Evolutionary conservation across 2,329 filamentous ascomycete species (phyloP), one percentile per base, ranked within the genome.

Genomic region (Colletotrichum brevisporum): DNA sequence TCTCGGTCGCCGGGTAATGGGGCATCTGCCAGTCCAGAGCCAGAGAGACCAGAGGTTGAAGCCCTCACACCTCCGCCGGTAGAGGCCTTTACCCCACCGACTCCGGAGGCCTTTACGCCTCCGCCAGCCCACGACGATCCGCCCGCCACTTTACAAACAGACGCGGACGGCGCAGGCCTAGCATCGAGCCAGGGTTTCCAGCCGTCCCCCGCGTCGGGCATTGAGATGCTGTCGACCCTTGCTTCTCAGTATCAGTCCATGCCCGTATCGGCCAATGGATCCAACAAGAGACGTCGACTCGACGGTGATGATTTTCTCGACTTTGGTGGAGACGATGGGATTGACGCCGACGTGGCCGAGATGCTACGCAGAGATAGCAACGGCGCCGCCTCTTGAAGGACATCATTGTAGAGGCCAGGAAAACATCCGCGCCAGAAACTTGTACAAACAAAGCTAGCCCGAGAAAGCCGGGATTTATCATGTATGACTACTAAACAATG

Each of bases 41-140:
- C 85, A 27, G 89, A 90, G 70, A 90, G 94, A 41, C 95, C 95
- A 1, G 90, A 95, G 73, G 87, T 97, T 66, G 95, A 98, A 79
- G 92, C 91, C 6, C 85, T 98, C 64, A 98, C 95, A 0, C 95
- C 94, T n/a, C 93, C 92, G 1, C 83, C 90, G 2, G 86, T 89
- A 69, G 88, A 89, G 21, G 67, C 69, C 45, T 71, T 62, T 77
- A 81, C 59, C 72, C 78, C 56, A 62, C 73, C 52, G 70, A 72
- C 62, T 48, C 67, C 71, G 58, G 63, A 76, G 54, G 74, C 71
- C 15, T 56, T 76, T 31, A 75, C 73, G 10, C 74, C 73, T 39
- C 74, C 74, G 67, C 71, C 26, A 21, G 10, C 26, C 21, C 55
- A 56, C 12, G 69, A 69, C 54, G 76, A 75, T 41, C 61, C 73